These are phyloP conservation scores for Microdochium nivale DNA, from an alignment of 2,329 filamentous ascomycete genomes.

Conservation along the genomic window DNA sequence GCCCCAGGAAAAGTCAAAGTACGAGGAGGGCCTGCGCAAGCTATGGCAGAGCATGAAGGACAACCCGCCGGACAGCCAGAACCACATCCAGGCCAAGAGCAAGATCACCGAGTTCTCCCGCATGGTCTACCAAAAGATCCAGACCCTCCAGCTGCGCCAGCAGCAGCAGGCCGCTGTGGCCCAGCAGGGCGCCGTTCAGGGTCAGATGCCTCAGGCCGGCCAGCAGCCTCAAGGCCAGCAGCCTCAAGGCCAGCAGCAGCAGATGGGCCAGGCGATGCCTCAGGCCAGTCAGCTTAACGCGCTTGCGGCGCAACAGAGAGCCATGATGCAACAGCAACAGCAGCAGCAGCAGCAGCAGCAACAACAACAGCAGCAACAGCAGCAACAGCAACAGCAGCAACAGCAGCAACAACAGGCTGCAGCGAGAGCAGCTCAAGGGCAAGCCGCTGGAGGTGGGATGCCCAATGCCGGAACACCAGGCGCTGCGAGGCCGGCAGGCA, in stretches of 20 bases:
- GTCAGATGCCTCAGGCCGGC: constrained; percentile 15
- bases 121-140: constrained; percentile 44
- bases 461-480: constrained; percentile 1
- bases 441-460: constrained; percentile 1
- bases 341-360: too few relatives aligned
- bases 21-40: constrained; percentile 44
- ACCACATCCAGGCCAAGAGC: constrained; percentile 41
- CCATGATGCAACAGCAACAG: constrained; percentile 25
- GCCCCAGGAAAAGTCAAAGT: constrained; percentile 48
- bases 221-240: constrained; percentile 12
- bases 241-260: constrained; percentile 17
- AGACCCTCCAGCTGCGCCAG: constrained; percentile 19
- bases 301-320: constrained; percentile 10
- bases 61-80: constrained; percentile 32
- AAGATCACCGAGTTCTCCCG: constrained; percentile 54
- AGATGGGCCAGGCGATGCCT: neutral
- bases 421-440: constrained; percentile 9
- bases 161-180: constrained; percentile 10
- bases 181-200: constrained; percentile 13
- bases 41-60: constrained; percentile 44
- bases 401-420: constrained; percentile 8
- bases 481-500: neutral
- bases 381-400: constrained; percentile 23
- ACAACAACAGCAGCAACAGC: too few relatives aligned
- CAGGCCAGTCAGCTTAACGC: constrained; percentile 3